Evolutionary conservation across 306 rosid species (phyloP), one percentile per base, ranked within the genome.

Genomic region (Cercis canadensis): DNA sequence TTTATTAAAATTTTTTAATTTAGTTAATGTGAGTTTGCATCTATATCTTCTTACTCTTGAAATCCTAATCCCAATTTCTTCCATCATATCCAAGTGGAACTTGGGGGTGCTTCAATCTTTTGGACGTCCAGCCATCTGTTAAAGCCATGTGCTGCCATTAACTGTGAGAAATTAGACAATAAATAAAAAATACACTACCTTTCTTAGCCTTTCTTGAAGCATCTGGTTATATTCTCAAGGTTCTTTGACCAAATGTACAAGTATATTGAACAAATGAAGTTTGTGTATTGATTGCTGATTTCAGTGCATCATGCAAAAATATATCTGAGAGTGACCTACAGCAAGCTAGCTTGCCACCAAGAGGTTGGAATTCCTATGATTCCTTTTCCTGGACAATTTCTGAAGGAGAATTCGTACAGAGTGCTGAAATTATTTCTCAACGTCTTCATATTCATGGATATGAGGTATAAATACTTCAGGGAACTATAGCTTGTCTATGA

Each of bases 351-450:
- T 45, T 82, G 73, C 99, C 99, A 8, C 97, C 96, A 39, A 89
- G 96, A 87, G 99, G 97, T 60, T 95, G 99, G 99, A 95, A 95
- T 80, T 91, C 99, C n/a, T 91, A 87, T 57, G 97, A 95, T 79
- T 83, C 97, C n/a, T 95, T 91, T 80, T 70, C 70, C 79, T 94
- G 99, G 99, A 89, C 81, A 14, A 72, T 94, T 77, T 91, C 97
- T 3, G 96, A 94, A 79, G 62, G 83, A 69, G 92, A 91, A 54
- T 87, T 85, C 82, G 78, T 87, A 62, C 69, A 82, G 46, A 91
- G 50, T 85, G 96, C 96, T 24, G 85, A 77, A 61, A 56, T 77
- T 41, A 66, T 94, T 36, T 83, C 97, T 36, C 39, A 78, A 63
- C 71, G 72, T 70, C 91, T 94, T 36, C 72, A 24, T 11, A 67